Conservation (phyloP, 1,284 basidiomycete genomes). For the Veloboletus limbatus region DNA sequence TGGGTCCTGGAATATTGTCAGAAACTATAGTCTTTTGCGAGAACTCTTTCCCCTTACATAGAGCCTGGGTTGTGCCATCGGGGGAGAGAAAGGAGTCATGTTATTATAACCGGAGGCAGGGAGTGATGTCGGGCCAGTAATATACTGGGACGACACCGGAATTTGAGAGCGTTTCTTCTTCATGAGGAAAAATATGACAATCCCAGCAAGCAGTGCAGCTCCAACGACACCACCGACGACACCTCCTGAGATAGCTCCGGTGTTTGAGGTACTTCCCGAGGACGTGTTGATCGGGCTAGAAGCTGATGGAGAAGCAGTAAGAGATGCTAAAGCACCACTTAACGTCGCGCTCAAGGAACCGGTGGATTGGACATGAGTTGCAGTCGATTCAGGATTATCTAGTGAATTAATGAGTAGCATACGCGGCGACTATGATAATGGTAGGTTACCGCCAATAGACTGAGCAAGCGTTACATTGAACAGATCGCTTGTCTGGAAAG, state of each 20-base stretch:
- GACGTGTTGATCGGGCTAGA: background rate
- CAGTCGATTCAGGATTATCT: constrained; percentile 33
- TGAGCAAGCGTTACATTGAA: constrained; percentile 27
- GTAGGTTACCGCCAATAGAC: constrained; percentile 22
- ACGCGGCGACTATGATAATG: background rate
- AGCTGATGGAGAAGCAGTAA: constrained; percentile 4
- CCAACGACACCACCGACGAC: constrained; percentile 40
- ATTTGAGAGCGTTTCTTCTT: constrained; percentile 28
- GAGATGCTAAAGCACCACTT: background rate
- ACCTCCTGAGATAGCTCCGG: constrained; percentile 34
- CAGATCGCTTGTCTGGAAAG: constrained; percentile 12
- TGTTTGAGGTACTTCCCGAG: constrained; percentile 5
- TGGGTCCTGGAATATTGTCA: constrained; percentile 25
- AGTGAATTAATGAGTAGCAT: background rate
- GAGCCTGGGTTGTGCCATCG: constrained; percentile 29
- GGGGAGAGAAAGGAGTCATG: constrained; percentile 10
- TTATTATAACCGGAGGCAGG: constrained; percentile 8
- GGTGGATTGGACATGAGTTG: constrained; percentile 20
- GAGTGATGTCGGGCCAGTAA: background rate
- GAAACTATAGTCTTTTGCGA: background rate
- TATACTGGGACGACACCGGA: constrained; percentile 15
- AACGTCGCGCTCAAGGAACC: constrained; percentile 2
- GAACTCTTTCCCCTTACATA: constrained; percentile 26
- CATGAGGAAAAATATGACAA: constrained; percentile 26
- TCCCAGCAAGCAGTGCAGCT: constrained; percentile 28